These are phyloP conservation scores for Plectosphaerella plurivora DNA, from an alignment of 2,329 filamentous ascomycete genomes.

Conservation along the genomic window DNA sequence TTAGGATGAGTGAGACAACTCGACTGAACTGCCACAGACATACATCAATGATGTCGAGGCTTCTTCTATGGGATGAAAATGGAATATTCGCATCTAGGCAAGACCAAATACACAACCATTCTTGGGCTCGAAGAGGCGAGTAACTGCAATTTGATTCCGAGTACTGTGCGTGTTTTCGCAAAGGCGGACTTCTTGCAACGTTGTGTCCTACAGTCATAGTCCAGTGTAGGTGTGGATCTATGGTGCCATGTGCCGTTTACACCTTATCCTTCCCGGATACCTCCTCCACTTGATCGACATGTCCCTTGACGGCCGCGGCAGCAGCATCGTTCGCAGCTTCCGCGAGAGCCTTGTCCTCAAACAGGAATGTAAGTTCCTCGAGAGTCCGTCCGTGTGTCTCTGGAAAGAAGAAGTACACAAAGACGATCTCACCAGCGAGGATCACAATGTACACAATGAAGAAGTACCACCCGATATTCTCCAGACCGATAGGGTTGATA, in stretches of 20 bases:
- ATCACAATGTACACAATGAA: conserved; percentile 5
- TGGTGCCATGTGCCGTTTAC: background rate
- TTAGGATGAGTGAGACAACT: too few species aligned
- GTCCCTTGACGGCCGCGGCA: conserved; percentile 16
- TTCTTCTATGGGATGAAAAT: too few species aligned
- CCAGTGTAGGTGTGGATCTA: background rate
- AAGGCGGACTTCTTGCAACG: background rate
- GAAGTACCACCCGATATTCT: conserved; percentile 1
- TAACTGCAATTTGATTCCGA: background rate
- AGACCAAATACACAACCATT: too few species aligned
- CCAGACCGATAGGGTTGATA: conserved; percentile 4
- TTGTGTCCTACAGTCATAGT: background rate
- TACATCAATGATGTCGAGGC: too few species aligned
- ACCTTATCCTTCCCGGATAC: background rate
- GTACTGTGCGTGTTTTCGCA: background rate
- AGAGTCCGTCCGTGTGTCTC: conserved; percentile 71
- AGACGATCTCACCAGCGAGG: conserved; percentile 13
- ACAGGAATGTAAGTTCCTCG: conserved; percentile 46
- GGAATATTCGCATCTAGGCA: too few species aligned
- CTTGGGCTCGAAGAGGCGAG: too few species aligned
- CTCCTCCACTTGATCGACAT: conserved; percentile 1
- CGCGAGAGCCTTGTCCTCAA: conserved; percentile 20
- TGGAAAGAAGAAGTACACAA: conserved; percentile 74
- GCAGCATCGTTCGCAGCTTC: conserved; percentile 17
- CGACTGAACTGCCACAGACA: too few species aligned